phyloP scores from a whole-genome alignment of 2,329 filamentous ascomycete species.

The Coniella lustricola region DNA sequence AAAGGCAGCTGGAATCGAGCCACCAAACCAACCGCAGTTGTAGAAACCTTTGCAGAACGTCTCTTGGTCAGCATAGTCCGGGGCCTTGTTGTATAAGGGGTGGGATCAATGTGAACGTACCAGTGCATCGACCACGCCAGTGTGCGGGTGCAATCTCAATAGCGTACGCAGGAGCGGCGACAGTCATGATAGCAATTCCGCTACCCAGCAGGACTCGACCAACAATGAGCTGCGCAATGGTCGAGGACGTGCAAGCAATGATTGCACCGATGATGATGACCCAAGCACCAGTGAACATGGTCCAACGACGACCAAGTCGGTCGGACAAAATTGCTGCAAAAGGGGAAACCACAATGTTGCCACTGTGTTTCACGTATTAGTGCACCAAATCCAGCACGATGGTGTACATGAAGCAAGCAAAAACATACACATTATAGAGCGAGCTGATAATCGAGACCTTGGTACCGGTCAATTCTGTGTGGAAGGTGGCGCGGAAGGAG shows the following conservation, averaged over 20 bases:
- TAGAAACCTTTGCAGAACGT: conserved; percentile 36
- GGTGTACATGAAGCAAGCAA: too few relatives aligned
- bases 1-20: conserved; percentile 41
- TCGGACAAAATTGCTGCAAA: conserved; percentile 39
- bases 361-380: conserved; percentile 24
- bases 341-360: conserved; percentile 33
- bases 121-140: conserved; percentile 42
- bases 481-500: conserved; percentile 33
- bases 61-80: too few relatives aligned
- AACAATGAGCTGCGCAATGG: conserved; percentile 34
- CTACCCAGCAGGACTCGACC: conserved; percentile 40
- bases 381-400: background rate
- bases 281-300: conserved; percentile 37
- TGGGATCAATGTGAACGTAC: conserved; percentile 22
- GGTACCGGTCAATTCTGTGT: conserved; percentile 29
- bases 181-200: conserved; percentile 41
- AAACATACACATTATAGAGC: conserved; percentile 39
- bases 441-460: conserved; percentile 37
- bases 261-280: conserved; percentile 39
- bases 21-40: conserved; percentile 48
- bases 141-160: conserved; percentile 42
- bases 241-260: conserved; percentile 31
- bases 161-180: conserved; percentile 40
- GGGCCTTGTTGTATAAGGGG: too few relatives aligned
- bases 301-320: conserved; percentile 34